Base-by-base conservation (phyloP, 139 green algal genomes). In the Dunaliella primolecta region DNA sequence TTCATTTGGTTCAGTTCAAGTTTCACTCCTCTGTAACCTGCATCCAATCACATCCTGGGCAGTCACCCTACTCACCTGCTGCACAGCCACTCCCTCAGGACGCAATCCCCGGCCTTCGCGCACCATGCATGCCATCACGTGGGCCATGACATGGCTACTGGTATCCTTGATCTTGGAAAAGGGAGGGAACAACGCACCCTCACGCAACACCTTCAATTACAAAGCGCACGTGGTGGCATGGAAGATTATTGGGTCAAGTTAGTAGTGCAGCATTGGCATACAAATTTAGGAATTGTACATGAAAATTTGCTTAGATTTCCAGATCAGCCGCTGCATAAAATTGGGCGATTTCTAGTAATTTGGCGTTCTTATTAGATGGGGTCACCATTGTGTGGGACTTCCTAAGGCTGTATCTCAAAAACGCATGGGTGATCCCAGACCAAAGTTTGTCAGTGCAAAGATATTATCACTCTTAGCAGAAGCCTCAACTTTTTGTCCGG, bases 101-200 rank as follows among this genome's bases (percentile, higher is more conserved):
- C 46, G 46, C 46, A 64, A 25, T 7, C 46, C 46, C 7, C 46
- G 46, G 7, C 46, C 46, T 15, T 64, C 46, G 15, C 46, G 46
- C 46, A 64, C 46, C 46, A 64, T 64, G 36, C 84, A 64, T 15
- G 46, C 46, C 46, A 64, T 64, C 11, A 85, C 56, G 1, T 36
- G 78, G 0, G 88, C 88, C 77, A 85, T 88, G 31, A 91, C 71
- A 80, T 75, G 75, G 23, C 82, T 46, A 3, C 55, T 83, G 30
- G 88, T 83, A 7, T 84, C 78, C 24, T 84, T 83, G 85, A 95
- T 92, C 29, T 3, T 29, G 3, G 79, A 81, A 84, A 95, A 95
- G 74, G 81, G 33, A 15, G 89, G 89, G 84, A 92, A 92, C 79
- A 92, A 75, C 29, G 36, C 81, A 70, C 83, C 86, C 23, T 83